Conservation (phyloP, 2,329 filamentous ascomycete species). For the Dactylellina cionopaga region DNA sequence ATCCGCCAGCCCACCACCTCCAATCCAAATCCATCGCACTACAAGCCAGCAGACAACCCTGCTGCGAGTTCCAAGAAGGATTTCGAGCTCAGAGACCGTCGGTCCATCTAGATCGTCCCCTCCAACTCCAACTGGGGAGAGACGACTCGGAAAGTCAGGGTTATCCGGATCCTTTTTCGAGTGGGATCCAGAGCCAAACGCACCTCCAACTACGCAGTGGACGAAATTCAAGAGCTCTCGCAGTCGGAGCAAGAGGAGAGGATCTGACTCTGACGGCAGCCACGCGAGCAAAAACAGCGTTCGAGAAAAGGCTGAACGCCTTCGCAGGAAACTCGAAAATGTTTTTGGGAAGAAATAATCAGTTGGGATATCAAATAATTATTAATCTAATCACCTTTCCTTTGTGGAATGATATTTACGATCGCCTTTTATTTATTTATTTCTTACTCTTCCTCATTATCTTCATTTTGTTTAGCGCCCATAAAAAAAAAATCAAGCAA, state of each 20-base stretch:
- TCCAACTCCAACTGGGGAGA: slow-evolving; percentile 14
- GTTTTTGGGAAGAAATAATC: slow-evolving; percentile 31
- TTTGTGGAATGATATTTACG: no score
- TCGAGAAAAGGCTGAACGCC: slow-evolving; percentile 39
- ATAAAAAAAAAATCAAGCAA: no score
- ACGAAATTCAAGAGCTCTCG: slow-evolving; percentile 30
- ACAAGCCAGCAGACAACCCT: slow-evolving; percentile 30
- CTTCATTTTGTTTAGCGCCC: no score
- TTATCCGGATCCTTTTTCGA: slow-evolving; percentile 38
- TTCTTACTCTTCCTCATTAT: no score
- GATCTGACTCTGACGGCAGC: slow-evolving; percentile 43
- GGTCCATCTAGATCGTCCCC: slow-evolving; percentile 31
- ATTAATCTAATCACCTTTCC: neutral
- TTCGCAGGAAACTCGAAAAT: slow-evolving; percentile 32
- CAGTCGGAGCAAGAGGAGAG: slow-evolving; percentile 20
- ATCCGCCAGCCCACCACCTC: slow-evolving; percentile 24
- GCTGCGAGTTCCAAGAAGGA: neutral
- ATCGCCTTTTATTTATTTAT: no score
- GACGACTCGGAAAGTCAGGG: slow-evolving; percentile 7
- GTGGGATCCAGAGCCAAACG: slow-evolving; percentile 37
- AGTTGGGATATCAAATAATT: no score
- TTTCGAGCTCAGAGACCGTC: slow-evolving; percentile 5
- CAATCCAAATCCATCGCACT: slow-evolving; percentile 35
- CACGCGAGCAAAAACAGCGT: slow-evolving; percentile 41
- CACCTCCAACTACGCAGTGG: slow-evolving; percentile 30